Percentiles rank a stretch among this genome's conserved stretches.
Evolutionary conservation across 352 stramenopile genomes (phyloP).

Genomic region (Aphanomyces stellatus): DNA sequence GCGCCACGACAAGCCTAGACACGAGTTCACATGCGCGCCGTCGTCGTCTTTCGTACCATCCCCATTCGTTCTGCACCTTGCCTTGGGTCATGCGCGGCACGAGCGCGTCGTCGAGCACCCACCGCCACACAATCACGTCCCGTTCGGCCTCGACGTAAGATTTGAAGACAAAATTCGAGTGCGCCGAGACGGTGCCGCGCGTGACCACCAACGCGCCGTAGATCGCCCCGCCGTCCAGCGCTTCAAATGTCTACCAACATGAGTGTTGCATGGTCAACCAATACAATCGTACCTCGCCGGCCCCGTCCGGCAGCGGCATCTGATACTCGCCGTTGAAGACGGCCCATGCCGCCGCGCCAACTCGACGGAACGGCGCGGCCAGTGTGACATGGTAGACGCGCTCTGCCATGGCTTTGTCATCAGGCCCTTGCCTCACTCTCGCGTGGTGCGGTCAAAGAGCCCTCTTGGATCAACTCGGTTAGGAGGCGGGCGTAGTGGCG

Average conservation of each 20-base stretch:
- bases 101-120: not conserved
- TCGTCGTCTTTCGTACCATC: too few relatives aligned
- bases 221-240: not conserved
- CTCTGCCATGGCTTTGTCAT: not conserved
- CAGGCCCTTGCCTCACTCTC: not conserved
- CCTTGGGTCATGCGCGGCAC: not conserved
- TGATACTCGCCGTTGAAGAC: not conserved
- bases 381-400: not conserved
- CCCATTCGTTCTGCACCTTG: not conserved
- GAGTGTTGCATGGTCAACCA: too few relatives aligned
- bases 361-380: not conserved
- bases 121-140: not conserved
- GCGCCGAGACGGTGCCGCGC: not conserved
- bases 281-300: not conserved
- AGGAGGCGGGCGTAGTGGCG: not conserved
- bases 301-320: not conserved
- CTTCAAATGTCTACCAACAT: not conserved
- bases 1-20: too few relatives aligned
- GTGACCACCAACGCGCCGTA: not conserved
- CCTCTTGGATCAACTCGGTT: not conserved
- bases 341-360: not conserved
- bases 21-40: too few relatives aligned
- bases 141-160: not conserved
- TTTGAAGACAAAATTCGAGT: not conserved
- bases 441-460: not conserved